These are phyloP conservation scores for Leptographium wingfieldii DNA, from an alignment of 2,329 filamentous ascomycete genomes.

Conservation along the genomic window DNA sequence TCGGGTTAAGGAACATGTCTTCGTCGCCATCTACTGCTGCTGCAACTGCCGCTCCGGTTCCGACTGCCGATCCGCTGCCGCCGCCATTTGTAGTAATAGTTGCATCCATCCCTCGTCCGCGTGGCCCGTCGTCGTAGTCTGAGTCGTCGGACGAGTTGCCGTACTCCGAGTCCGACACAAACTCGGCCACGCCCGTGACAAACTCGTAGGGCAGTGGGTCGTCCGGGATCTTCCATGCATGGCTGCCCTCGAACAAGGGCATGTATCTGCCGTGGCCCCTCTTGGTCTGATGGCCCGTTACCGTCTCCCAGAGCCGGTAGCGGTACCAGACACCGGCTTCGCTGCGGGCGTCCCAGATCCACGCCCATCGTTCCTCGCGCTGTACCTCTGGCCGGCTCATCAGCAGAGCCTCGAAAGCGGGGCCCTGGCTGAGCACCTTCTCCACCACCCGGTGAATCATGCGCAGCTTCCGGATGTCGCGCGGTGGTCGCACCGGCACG, in stretches of 20 bases:
- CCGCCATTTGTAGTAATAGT: not conserved
- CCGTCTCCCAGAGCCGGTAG: conserved; percentile 77
- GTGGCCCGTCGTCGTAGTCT: conserved; percentile 38
- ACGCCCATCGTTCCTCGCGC: conserved; percentile 80
- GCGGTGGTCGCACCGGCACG: conserved; percentile 62
- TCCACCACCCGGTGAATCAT: conserved; percentile 86
- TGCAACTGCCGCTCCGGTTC: not conserved
- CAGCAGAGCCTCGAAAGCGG: conserved; percentile 80
- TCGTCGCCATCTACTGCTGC: conserved; percentile 30
- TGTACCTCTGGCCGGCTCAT: conserved; percentile 82
- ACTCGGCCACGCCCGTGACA: conserved; percentile 60
- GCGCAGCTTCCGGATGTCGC: conserved; percentile 64
- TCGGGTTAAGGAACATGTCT: conserved; percentile 61
- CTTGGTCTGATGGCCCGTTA: conserved; percentile 48
- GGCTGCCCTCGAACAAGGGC: conserved; percentile 61
- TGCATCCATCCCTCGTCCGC: conserved; percentile 20
- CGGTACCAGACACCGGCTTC: conserved; percentile 80
- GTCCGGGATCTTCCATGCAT: conserved; percentile 67
- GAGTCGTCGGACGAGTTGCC: conserved; percentile 72
- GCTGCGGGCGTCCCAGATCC: conserved; percentile 79
- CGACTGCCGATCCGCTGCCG: not conserved
- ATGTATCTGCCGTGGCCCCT: conserved; percentile 39
- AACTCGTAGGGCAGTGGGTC: conserved; percentile 70
- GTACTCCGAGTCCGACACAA: conserved; percentile 75
- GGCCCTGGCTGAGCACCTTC: conserved; percentile 62